A percentile compares a stretch with the other conserved stretches of the same genome.
Conservation (phyloP, 345 rosid genomes). For the Aquilaria yunnanensis region DNA sequence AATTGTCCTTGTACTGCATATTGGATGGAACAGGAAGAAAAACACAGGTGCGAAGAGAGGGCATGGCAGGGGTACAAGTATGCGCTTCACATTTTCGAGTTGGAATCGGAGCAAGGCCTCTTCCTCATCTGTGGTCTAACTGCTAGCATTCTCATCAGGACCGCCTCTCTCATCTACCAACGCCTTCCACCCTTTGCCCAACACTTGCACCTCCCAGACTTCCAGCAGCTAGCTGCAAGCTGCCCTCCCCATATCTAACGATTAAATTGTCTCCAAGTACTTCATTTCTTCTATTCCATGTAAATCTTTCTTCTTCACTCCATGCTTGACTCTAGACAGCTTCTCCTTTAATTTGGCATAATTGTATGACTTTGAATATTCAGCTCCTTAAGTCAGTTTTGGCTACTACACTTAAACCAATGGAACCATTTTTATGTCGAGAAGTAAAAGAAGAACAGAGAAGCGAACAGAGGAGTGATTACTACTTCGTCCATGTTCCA, state of each 20-base stretch:
- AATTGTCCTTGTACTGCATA: neutral
- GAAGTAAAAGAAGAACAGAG: too few relatives aligned
- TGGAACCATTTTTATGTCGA: too few relatives aligned
- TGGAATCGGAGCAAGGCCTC: conserved; percentile 8
- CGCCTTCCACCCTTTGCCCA: conserved; percentile 11
- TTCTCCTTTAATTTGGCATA: too few relatives aligned
- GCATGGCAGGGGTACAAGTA: conserved; percentile 31
- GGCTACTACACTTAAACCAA: too few relatives aligned
- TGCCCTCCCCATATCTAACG: neutral
- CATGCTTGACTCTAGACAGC: too few relatives aligned
- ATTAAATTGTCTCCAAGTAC: too few relatives aligned
- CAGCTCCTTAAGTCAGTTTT: too few relatives aligned
- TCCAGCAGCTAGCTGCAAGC: conserved; percentile 21
- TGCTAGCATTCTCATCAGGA: conserved; percentile 30
- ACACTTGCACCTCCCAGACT: conserved; percentile 18
- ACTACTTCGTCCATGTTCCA: too few relatives aligned
- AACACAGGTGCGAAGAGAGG: conserved; percentile 30
- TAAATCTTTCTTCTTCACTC: too few relatives aligned
- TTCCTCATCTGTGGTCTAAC: conserved; percentile 26
- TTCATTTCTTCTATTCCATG: too few relatives aligned
- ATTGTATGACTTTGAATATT: too few relatives aligned
- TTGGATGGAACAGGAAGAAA: conserved; percentile 18
- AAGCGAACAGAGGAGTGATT: too few relatives aligned
- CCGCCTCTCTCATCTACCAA: conserved; percentile 26
- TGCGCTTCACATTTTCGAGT: conserved; percentile 20